Conservation (phyloP, 176 grass and related monocot species). For the Otatea glauca region DNA sequence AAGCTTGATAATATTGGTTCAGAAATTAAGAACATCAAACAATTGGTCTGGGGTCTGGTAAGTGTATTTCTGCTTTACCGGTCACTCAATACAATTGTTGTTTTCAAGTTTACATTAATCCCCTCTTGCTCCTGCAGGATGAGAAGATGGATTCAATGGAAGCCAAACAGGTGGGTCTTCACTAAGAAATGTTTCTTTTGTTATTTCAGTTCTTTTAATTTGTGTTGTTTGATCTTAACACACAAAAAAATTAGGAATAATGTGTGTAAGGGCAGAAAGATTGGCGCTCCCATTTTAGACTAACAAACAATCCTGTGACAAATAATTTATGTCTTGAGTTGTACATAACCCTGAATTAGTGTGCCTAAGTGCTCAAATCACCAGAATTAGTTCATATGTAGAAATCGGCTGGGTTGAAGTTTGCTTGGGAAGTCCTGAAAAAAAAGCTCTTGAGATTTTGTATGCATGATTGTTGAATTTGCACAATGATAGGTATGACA, state of each 20-base stretch:
- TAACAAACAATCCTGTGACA: neutral
- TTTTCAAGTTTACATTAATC: slow-evolving; percentile 40
- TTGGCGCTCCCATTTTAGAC: neutral
- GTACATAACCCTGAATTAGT: neutral
- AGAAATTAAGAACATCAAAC: slow-evolving; percentile 78
- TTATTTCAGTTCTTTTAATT: slow-evolving; percentile 27
- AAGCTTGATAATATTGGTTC: slow-evolving; percentile 86
- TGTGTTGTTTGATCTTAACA: neutral
- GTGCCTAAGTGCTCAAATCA: neutral
- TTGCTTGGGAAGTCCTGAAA: slow-evolving; percentile 2
- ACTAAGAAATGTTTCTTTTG: slow-evolving; percentile 27
- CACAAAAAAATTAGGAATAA: neutral
- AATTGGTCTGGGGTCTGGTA: slow-evolving; percentile 89
- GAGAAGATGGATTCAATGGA: slow-evolving; percentile 91
- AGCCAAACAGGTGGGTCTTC: slow-evolving; percentile 74
- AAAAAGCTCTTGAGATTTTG: neutral
- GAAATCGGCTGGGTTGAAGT: neutral
- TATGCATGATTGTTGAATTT: slow-evolving; percentile 18
- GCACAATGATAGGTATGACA: neutral
- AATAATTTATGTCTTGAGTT: neutral
- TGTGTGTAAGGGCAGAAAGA: neutral
- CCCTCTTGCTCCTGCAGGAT: slow-evolving; percentile 55
- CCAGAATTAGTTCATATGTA: slow-evolving; percentile 12
- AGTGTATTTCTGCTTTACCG: slow-evolving; percentile 38
- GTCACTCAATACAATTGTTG: slow-evolving; percentile 26